phyloP scores from a whole-genome alignment of 495 filamentous ascomycete species.

The Aspergillus nidulans region DNA sequence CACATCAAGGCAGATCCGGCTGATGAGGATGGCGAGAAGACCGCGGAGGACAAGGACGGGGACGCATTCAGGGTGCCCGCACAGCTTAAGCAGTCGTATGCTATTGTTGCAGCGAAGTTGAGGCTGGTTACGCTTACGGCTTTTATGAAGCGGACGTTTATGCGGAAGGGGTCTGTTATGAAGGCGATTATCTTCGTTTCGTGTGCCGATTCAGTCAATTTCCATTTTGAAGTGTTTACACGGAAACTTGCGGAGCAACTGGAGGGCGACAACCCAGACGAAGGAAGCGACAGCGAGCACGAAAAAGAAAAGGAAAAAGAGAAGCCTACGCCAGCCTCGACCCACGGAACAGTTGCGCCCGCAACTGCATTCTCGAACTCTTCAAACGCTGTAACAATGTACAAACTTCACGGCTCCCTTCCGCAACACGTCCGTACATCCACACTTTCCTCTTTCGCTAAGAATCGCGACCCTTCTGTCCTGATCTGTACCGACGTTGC shows the following conservation, averaged over 20 bases:
- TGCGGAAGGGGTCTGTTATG: constrained; percentile 80
- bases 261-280: constrained; percentile 22
- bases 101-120: constrained; percentile 81
- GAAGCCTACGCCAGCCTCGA: constrained; percentile 23
- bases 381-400: constrained; percentile 59
- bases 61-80: constrained; percentile 74
- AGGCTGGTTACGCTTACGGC: constrained; percentile 82
- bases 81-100: constrained; percentile 86
- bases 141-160: constrained; percentile 78
- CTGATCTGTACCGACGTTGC: constrained; percentile 94
- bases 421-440: constrained; percentile 79
- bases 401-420: constrained; percentile 91
- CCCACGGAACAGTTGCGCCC: constrained; percentile 49
- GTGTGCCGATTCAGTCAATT: constrained; percentile 94
- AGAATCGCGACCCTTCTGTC: constrained; percentile 59
- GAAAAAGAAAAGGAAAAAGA: constrained; percentile 10
- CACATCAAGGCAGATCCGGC: constrained; percentile 69
- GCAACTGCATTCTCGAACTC: constrained; percentile 47
- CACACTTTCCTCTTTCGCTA: constrained; percentile 73
- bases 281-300: constrained; percentile 16
- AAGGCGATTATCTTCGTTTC: constrained; percentile 96
- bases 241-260: constrained; percentile 33
- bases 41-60: constrained; percentile 41
- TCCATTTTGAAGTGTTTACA: constrained; percentile 86
- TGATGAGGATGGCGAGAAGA: constrained; percentile 36